These are phyloP conservation scores for Aphelidium insulamus DNA, from an alignment of 371 early-diverging fungal species.

Conservation along the genomic window DNA sequence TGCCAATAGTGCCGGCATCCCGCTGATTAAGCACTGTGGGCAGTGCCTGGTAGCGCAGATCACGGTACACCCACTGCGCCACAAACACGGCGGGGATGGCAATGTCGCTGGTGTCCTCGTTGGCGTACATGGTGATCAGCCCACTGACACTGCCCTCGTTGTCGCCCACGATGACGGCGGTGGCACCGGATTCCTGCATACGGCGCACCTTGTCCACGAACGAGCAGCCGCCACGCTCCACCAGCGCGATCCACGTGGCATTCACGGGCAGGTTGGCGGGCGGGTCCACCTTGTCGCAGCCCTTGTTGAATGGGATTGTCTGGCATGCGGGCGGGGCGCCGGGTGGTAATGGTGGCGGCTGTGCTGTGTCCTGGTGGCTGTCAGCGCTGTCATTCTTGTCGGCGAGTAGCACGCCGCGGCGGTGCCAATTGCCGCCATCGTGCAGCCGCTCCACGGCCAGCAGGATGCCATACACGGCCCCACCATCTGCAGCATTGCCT, in stretches of 20 bases:
- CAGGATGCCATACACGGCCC: conserved; percentile 8
- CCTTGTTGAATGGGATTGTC: conserved; percentile 2
- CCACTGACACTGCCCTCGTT: conserved; percentile 24
- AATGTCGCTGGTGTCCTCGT: conserved; percentile 12
- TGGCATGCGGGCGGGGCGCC: conserved; percentile 1
- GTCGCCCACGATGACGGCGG: conserved; percentile 75
- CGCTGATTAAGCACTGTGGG: too few relatives aligned
- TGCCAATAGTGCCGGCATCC: too few relatives aligned
- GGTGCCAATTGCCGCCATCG: conserved; percentile 7
- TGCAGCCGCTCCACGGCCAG: conserved; percentile 15
- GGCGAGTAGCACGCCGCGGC: conserved; percentile 9
- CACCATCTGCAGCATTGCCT: too few relatives aligned
- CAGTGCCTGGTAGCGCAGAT: conserved; percentile 17
- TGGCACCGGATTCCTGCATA: conserved; percentile 65
- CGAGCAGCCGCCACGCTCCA: conserved; percentile 58
- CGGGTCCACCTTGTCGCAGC: too few relatives aligned
- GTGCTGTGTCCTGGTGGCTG: neutral
- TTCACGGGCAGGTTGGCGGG: conserved; percentile 8
- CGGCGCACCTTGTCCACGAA: conserved; percentile 68
- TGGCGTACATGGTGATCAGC: conserved; percentile 72
- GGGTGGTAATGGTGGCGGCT: neutral
- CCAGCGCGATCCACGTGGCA: conserved; percentile 49
- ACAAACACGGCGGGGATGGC: conserved; percentile 15
- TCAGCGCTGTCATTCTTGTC: conserved; percentile 5
- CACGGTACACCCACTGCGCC: conserved; percentile 11